Percentiles rank a stretch among this genome's conserved stretches.
Conservation (phyloP, 2,329 filamentous ascomycete species). For the Colletotrichum tofieldiae region DNA sequence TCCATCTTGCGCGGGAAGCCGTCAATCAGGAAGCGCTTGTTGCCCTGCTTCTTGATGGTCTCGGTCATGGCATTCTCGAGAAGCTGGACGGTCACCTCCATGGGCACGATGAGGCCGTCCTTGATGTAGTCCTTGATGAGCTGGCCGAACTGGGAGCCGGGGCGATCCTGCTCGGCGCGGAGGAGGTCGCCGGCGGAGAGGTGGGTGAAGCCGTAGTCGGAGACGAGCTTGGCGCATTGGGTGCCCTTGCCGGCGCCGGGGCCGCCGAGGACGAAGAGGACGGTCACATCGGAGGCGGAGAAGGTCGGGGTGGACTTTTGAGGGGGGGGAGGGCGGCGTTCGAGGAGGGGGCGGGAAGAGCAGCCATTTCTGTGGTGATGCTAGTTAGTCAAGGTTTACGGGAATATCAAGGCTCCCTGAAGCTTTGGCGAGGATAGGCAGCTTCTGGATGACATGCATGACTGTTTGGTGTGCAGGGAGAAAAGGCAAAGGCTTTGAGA, state of each 20-base stretch:
- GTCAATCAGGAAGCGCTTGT: conserved; percentile 82
- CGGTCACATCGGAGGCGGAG: conserved; percentile 83
- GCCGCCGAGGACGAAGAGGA: conserved; percentile 96
- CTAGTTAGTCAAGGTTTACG: conserved; percentile 2
- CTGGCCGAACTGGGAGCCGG: conserved; percentile 89
- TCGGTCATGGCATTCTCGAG: conserved; percentile 94
- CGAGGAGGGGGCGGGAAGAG: conserved; percentile 56
- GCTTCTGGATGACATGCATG: background rate
- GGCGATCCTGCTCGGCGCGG: conserved; percentile 91
- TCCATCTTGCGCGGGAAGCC: conserved; percentile 98
- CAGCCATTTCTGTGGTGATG: conserved; percentile 56
- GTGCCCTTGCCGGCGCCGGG: conserved; percentile 97
- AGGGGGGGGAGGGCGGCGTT: conserved; percentile 62
- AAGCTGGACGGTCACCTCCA: conserved; percentile 95
- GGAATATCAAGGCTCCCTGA: too few species aligned
- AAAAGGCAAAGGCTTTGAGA: background rate
- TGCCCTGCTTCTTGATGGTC: conserved; percentile 67
- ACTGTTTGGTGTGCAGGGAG: background rate
- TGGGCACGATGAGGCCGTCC: conserved; percentile 96
- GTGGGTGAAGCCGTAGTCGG: conserved; percentile 92
- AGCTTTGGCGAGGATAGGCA: background rate
- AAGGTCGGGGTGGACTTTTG: conserved; percentile 78
- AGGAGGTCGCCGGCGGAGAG: conserved; percentile 94
- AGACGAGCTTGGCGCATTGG: conserved; percentile 90
- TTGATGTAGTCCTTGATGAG: conserved; percentile 95